Percentiles rank a stretch among this genome's conserved stretches.
Conservation (phyloP, 2,329 filamentous ascomycete species). For the Didymosphaeria variabile region DNA sequence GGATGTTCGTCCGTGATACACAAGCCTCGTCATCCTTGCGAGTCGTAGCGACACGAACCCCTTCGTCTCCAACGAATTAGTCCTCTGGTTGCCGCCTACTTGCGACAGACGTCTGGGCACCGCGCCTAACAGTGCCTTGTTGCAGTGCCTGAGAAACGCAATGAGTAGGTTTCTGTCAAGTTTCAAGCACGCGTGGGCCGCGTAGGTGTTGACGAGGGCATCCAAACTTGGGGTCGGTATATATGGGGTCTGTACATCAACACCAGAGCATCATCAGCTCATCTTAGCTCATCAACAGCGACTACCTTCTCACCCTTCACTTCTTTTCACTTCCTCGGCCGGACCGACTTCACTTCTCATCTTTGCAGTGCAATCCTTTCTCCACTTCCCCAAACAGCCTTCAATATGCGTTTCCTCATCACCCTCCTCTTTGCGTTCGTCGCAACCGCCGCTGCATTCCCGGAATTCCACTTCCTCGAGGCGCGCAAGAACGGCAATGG, state of each 20-base stretch:
- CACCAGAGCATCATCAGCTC: slow-evolving; percentile 4
- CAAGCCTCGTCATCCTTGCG: slow-evolving; percentile 15
- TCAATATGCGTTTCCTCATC: slow-evolving; percentile 32
- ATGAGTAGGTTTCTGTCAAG: slow-evolving; percentile 25
- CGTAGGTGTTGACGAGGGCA: slow-evolving; percentile 24
- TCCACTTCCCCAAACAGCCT: background rate
- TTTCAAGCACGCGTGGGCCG: slow-evolving; percentile 30
- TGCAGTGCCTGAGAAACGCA: slow-evolving; percentile 11
- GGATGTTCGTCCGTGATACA: slow-evolving; percentile 15
- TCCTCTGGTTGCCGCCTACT: background rate
- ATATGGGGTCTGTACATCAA: slow-evolving; percentile 16
- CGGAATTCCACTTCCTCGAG: slow-evolving; percentile 29
- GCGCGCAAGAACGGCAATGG: slow-evolving; percentile 27
- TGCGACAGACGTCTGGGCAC: slow-evolving; percentile 3
- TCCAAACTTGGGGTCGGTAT: slow-evolving; percentile 2
- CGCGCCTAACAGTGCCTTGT: slow-evolving; percentile 5
- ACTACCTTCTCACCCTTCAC: background rate
- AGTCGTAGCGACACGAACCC: background rate
- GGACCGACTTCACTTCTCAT: slow-evolving; percentile 24
- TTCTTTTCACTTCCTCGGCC: slow-evolving; percentile 19
- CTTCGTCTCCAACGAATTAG: background rate
- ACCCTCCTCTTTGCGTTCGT: slow-evolving; percentile 30
- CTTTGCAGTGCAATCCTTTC: slow-evolving; percentile 2
- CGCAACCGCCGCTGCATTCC: slow-evolving; percentile 31
- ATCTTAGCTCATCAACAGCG: background rate